A percentile compares a stretch with the other conserved stretches of the same genome.
Evolutionary conservation across 805 yeast genomes (phyloP).

Genomic region (Allodekkera sacchari): DNA sequence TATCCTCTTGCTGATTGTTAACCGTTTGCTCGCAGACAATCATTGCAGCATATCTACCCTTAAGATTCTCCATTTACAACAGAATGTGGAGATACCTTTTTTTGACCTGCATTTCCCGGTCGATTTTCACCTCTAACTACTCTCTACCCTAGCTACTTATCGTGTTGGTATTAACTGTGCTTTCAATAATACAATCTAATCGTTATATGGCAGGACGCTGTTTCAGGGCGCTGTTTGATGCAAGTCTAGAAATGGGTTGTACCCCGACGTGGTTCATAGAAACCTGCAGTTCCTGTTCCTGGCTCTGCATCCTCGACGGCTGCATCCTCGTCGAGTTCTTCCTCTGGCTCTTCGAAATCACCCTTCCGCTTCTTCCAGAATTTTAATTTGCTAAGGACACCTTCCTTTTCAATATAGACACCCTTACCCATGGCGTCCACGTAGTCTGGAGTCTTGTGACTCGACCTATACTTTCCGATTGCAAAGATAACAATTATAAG

Average conservation of each 20-base stretch:
- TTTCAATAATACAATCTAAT: conserved; percentile 1
- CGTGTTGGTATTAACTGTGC: background rate
- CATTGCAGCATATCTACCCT: no score
- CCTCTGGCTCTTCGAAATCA: conserved; percentile 14
- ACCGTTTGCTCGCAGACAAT: no score
- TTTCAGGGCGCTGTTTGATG: conserved; percentile 1
- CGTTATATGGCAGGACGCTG: conserved; percentile 1
- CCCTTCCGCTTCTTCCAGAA: conserved; percentile 18
- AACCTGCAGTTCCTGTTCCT: conserved; percentile 12
- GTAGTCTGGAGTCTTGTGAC: conserved; percentile 17
- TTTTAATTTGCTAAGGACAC: conserved; percentile 15
- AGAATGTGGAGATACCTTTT: no score
- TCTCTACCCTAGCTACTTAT: background rate
- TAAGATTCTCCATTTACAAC: no score
- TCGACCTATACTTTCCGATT: conserved; percentile 11
- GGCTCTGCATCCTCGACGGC: conserved; percentile 10
- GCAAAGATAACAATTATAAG: conserved; percentile 17
- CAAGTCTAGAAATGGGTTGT: conserved; percentile 7
- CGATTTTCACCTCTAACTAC: background rate
- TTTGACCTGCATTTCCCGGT: no score
- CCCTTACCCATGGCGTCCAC: conserved; percentile 28
- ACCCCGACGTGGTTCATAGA: no score
- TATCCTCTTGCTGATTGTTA: no score
- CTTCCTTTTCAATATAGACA: conserved; percentile 18
- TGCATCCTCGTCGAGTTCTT: conserved; percentile 12